Base-by-base conservation (phyloP, 1,284 basidiomycete species). In the Cutaneotrichosporon sp. region DNA sequence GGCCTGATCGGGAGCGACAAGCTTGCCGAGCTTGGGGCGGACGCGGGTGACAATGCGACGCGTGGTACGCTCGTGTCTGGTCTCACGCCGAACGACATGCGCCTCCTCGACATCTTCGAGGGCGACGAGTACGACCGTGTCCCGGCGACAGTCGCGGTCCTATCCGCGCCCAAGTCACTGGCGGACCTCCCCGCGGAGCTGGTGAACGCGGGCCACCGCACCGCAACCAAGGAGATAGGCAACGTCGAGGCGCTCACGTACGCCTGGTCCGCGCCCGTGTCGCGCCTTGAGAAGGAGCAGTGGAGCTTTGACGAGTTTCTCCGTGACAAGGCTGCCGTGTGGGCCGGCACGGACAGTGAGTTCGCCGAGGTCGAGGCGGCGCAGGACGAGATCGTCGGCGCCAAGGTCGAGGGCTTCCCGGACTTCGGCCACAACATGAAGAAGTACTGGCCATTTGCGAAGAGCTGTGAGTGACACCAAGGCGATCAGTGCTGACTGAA, bases 61-160 rank as follows among this genome's bases (percentile, higher is more conserved):
- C 83, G 87, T 52, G 91, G 91, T 2, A 87, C 86, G 9, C 72
- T 91, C 33, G 88, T 92, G 4, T 75, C 75, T 0, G 90, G 90
- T 1, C 80, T 92, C 51, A 85, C 83, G 0, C 71, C 77, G 10
- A 51, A 71, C 18, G 90, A 93, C 68, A 80, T 92, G 1, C 69
- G 69, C 3, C 78, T 84, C 4, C 77, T 91, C 4, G 90, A 94
- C 74, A 67, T 83, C 7, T 95, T 93, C 65, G 92, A 95, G 78
- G 91, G 89, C 20, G 57, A 59, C 18, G 72, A 76, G 10, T 75
- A 78, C 54, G 74, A 75, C 56, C 68, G 77, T 25, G 65, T 74
- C 10, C 72, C 76, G 63, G 72, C 91, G 3, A 66, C 76, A 0
- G 85, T 88, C 3, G 56, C 38, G 8, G 29, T 33, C 1, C 43